Conservation (phyloP, 805 yeast genomes). For the Myxozyma nipponensis region DNA sequence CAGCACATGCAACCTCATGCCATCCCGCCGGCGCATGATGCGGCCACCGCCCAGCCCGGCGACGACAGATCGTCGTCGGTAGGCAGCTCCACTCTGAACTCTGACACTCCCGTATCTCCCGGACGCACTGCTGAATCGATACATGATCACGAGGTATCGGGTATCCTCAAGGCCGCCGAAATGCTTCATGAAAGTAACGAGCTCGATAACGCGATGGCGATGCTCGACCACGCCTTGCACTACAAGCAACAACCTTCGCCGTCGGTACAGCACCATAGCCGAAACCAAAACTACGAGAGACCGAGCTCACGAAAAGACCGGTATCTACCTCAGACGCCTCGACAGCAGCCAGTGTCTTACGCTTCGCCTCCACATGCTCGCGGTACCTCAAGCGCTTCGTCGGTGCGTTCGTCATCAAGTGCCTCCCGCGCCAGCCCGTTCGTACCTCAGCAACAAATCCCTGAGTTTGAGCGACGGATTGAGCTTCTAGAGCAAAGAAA, state of each 20-base stretch:
- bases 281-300: neutral
- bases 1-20: neutral
- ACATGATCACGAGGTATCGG: too few relatives aligned
- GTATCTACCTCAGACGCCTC: neutral
- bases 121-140: neutral
- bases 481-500: neutral
- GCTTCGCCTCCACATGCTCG: neutral
- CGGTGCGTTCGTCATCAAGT: neutral
- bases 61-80: neutral
- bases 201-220: neutral
- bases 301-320: too few relatives aligned
- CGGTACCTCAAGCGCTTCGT: neutral
- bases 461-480: neutral
- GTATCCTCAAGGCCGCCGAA: neutral
- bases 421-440: too few relatives aligned
- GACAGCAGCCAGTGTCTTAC: neutral
- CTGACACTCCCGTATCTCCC: neutral
- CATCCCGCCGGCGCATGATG: neutral
- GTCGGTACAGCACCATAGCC: neutral
- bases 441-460: too few relatives aligned
- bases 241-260: neutral
- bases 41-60: neutral
- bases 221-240: neutral
- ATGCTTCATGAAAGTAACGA: neutral
- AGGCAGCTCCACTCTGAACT: neutral